phyloP scores from a whole-genome alignment of 1,284 basidiomycete genomes.

The Ceratobasidium sp. region DNA sequence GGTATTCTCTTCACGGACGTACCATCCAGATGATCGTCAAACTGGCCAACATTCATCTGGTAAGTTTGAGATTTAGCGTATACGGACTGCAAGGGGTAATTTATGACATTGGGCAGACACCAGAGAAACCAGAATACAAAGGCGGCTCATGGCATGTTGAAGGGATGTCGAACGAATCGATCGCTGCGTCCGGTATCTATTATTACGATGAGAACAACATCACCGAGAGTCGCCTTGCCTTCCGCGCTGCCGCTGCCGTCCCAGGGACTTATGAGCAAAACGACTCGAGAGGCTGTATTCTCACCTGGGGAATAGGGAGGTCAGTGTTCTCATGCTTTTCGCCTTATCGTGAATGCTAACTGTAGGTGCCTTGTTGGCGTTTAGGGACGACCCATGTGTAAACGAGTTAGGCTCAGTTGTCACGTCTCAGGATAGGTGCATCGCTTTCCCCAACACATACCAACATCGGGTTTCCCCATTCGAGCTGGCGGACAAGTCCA shows the following conservation, averaged over 20 bases:
- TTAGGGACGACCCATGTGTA: slow-evolving; percentile 7
- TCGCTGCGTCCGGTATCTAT: slow-evolving; percentile 63
- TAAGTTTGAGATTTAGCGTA: background rate
- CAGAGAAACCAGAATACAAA: slow-evolving; percentile 57
- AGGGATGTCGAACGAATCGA: slow-evolving; percentile 63
- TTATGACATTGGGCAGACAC: slow-evolving; percentile 54
- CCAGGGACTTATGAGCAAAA: slow-evolving; percentile 17
- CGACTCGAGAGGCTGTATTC: slow-evolving; percentile 16
- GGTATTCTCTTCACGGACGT: slow-evolving; percentile 50
- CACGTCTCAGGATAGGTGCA: slow-evolving; percentile 56
- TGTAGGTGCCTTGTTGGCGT: no score
- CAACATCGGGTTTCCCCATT: slow-evolving; percentile 64
- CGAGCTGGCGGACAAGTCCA: slow-evolving; percentile 60
- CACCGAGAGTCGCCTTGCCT: slow-evolving; percentile 35
- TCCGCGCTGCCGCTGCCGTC: slow-evolving; percentile 27
- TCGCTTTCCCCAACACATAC: slow-evolving; percentile 65
- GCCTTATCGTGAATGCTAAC: background rate
- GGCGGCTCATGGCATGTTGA: slow-evolving; percentile 60
- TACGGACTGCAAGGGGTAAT: no score
- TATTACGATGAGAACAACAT: slow-evolving; percentile 52
- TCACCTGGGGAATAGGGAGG: slow-evolving; percentile 43
- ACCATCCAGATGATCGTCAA: slow-evolving; percentile 66
- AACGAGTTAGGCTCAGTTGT: slow-evolving; percentile 52
- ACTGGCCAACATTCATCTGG: slow-evolving; percentile 63
- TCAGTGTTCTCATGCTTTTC: background rate